phyloP scores from a whole-genome alignment of 2,329 filamentous ascomycete species.

The Cytospora mali region DNA sequence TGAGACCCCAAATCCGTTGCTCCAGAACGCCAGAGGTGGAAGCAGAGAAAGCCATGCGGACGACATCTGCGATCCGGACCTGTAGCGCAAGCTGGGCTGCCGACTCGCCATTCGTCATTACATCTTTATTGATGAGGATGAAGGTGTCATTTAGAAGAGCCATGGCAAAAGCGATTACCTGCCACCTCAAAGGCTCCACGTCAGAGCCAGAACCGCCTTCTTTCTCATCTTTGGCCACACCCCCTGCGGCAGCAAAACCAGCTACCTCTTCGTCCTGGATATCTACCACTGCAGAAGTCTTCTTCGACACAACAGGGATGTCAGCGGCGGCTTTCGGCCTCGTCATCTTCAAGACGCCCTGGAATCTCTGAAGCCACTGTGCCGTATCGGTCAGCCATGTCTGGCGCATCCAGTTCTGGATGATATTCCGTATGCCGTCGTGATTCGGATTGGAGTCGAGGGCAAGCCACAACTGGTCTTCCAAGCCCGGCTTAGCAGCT shows the following conservation, averaged over 20 bases:
- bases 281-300: conserved; percentile 65
- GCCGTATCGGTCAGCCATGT: conserved; percentile 79
- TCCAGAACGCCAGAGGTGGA: conserved; percentile 92
- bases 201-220: conserved; percentile 56
- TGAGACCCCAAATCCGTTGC: conserved; percentile 85
- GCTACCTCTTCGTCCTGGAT: conserved; percentile 95
- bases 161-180: conserved; percentile 93
- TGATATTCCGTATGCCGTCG: conserved; percentile 80
- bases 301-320: conserved; percentile 47
- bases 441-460: conserved; percentile 78
- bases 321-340: conserved; percentile 66
- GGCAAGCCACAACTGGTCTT: conserved; percentile 89
- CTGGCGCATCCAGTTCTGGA: conserved; percentile 91
- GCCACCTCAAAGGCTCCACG: conserved; percentile 91
- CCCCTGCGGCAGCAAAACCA: conserved; percentile 81
- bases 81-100: conserved; percentile 78
- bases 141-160: conserved; percentile 84
- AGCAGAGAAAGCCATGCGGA: conserved; percentile 95
- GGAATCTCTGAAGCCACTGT: conserved; percentile 87
- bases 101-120: conserved; percentile 76
- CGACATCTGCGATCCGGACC: conserved; percentile 83
- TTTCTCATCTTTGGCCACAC: conserved; percentile 61
- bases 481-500: conserved; percentile 75
- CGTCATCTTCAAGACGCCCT: conserved; percentile 86
- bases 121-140: conserved; percentile 74